These are phyloP conservation scores for Thielaviopsis populi DNA, from an alignment of 2,329 filamentous ascomycete species.

Conservation along the genomic window DNA sequence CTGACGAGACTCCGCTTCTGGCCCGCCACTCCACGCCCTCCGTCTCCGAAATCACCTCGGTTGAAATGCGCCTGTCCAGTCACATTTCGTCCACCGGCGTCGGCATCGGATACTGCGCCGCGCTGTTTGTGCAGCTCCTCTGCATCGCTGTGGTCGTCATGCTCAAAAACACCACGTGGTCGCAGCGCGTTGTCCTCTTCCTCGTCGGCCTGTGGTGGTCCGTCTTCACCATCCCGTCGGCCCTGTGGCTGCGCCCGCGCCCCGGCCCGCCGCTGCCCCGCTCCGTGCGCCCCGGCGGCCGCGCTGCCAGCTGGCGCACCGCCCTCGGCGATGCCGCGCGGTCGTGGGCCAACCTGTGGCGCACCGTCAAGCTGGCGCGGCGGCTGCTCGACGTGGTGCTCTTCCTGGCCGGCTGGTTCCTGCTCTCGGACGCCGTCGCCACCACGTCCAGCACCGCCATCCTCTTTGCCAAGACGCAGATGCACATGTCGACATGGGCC, in stretches of 20 bases:
- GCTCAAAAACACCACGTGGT: slow-evolving; percentile 65
- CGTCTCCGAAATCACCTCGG: slow-evolving; percentile 10
- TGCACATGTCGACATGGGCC: slow-evolving; percentile 78
- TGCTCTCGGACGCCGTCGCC: slow-evolving; percentile 85
- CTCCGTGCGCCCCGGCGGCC: slow-evolving; percentile 21
- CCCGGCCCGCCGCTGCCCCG: slow-evolving; percentile 65
- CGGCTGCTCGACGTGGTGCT: slow-evolving; percentile 58
- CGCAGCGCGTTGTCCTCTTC: slow-evolving; percentile 74
- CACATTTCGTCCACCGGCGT: slow-evolving; percentile 86
- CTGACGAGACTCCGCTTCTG: background rate
- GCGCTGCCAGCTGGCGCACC: slow-evolving; percentile 20
- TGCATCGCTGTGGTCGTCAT: slow-evolving; percentile 62
- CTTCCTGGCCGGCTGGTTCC: slow-evolving; percentile 82
- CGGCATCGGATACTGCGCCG: slow-evolving; percentile 82
- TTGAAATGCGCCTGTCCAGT: slow-evolving; percentile 68
- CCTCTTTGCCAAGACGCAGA: slow-evolving; percentile 83
- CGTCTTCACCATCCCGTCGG: slow-evolving; percentile 74
- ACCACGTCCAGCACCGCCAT: slow-evolving; percentile 91
- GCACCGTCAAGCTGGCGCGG: slow-evolving; percentile 61
- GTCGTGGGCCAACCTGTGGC: slow-evolving; percentile 75
- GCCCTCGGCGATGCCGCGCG: slow-evolving; percentile 55
- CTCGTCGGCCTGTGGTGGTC: slow-evolving; percentile 88
- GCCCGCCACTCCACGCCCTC: background rate
- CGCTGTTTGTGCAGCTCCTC: slow-evolving; percentile 67
- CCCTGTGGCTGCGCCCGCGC: slow-evolving; percentile 71